A percentile compares a stretch with the other conserved stretches of the same genome.
phyloP scores from a whole-genome alignment of 2,329 filamentous ascomycete species.

The Penicillium sp. region DNA sequence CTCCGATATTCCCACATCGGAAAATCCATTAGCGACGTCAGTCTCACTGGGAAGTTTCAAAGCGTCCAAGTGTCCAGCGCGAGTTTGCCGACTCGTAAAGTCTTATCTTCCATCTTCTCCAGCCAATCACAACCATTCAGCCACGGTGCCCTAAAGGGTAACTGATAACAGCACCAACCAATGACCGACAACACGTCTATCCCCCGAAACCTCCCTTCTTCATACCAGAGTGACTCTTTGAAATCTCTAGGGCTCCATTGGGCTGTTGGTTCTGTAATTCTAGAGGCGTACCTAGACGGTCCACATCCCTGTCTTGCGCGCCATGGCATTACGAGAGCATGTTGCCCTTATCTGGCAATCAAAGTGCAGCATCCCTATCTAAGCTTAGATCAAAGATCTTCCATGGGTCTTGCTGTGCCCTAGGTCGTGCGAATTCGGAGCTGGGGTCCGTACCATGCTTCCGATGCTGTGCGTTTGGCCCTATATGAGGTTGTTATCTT shows the following conservation, averaged over 20 bases:
- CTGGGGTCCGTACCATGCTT: not conserved
- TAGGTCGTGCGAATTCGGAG: conserved; percentile 19
- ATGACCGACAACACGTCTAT: not conserved
- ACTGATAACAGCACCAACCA: conserved; percentile 6
- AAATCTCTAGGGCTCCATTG: not conserved
- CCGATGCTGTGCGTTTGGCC: not conserved
- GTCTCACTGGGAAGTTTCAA: not conserved
- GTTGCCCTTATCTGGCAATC: conserved; percentile 14
- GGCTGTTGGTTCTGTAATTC: not conserved
- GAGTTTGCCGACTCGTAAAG: not conserved
- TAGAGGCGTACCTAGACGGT: not conserved
- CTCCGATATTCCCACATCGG: not conserved
- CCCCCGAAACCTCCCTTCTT: not conserved
- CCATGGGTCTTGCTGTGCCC: not conserved
- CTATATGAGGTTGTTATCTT: conserved; percentile 1
- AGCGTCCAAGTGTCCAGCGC: not conserved
- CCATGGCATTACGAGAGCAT: conserved; percentile 15
- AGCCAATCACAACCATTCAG: conserved; percentile 6
- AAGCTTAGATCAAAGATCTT: conserved; percentile 10
- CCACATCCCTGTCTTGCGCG: not conserved
- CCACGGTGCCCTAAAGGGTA: not conserved
- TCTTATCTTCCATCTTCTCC: conserved; percentile 2
- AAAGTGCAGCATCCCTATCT: conserved; percentile 14
- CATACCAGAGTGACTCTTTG: not conserved
- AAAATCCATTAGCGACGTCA: not conserved